Percentiles rank a stretch among this genome's conserved stretches.
These are phyloP conservation scores for Sphagnum fallax DNA, from an alignment of 228 moss, liverwort and hornwort species.

Conservation along the genomic window DNA sequence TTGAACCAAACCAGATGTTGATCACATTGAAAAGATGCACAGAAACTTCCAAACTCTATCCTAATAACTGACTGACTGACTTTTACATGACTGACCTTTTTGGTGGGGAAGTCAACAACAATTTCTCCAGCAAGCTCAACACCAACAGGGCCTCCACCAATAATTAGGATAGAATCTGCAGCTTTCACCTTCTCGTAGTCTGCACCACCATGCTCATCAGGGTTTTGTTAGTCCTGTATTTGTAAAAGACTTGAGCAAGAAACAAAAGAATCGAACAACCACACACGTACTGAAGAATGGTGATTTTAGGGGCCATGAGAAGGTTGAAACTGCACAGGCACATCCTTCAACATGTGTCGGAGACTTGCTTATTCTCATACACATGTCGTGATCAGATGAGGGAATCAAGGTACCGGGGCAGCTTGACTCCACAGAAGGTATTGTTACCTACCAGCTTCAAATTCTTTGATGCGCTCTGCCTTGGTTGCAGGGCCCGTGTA, in stretches of 20 bases:
- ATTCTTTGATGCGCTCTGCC: conserved; percentile 40
- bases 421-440: not conserved
- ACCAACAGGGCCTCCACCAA: conserved; percentile 88
- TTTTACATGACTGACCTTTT: conserved; percentile 19
- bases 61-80: not conserved
- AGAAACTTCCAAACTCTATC: not conserved
- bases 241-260: not conserved
- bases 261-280: not conserved
- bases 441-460: conserved; percentile 32
- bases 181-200: conserved; percentile 44
- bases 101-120: conserved; percentile 63
- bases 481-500: conserved; percentile 45
- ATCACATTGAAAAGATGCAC: no score
- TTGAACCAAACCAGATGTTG: no score
- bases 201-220: conserved; percentile 2
- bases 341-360: no score
- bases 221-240: not conserved
- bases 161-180: conserved; percentile 52
- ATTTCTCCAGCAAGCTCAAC: conserved; percentile 88
- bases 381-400: not conserved
- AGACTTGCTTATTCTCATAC: no score
- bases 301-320: no score
- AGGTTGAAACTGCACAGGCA: no score
- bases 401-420: not conserved
- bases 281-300: no score